Evolutionary conservation across 805 yeast genomes (phyloP).

Genomic region (Yamadazyma takamatsuzukensis): DNA sequence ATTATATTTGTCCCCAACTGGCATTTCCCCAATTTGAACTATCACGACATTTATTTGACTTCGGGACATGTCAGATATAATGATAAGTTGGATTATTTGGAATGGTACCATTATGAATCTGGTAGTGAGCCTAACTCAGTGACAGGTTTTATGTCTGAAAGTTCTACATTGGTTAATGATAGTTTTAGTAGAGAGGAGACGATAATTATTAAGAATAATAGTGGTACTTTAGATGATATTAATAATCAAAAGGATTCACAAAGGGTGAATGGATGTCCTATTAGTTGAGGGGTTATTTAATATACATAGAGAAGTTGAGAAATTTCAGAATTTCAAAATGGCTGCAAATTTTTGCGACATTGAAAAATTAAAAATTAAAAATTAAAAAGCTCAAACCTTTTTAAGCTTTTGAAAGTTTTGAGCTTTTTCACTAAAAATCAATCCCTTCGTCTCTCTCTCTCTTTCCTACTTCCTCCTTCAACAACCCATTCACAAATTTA

Average conservation of each 20-base stretch:
- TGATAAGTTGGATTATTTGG: slow-evolving; percentile 50
- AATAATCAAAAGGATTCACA: slow-evolving; percentile 6
- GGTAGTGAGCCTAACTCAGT: slow-evolving; percentile 6
- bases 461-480: slow-evolving; percentile 48
- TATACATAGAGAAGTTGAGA: too few species aligned
- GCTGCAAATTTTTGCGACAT: too few species aligned
- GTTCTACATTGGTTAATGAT: slow-evolving; percentile 10
- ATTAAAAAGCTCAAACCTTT: too few species aligned
- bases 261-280: neutral
- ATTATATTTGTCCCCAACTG: slow-evolving; percentile 65
- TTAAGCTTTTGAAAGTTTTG: too few species aligned
- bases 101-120: slow-evolving; percentile 57
- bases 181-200: slow-evolving; percentile 20
- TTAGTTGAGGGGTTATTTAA: too few species aligned
- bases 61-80: slow-evolving; percentile 57
- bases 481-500: slow-evolving; percentile 53
- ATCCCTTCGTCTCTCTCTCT: slow-evolving; percentile 34
- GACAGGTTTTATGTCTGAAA: slow-evolving; percentile 13
- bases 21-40: slow-evolving; percentile 57
- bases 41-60: slow-evolving; percentile 46
- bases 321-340: too few species aligned
- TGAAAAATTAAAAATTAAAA: too few species aligned
- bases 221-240: slow-evolving; percentile 30
- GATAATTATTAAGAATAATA: slow-evolving; percentile 33
- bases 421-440: slow-evolving; percentile 21